Base-by-base conservation (phyloP, 1,284 basidiomycete species). In the Stereum hirsutum region DNA sequence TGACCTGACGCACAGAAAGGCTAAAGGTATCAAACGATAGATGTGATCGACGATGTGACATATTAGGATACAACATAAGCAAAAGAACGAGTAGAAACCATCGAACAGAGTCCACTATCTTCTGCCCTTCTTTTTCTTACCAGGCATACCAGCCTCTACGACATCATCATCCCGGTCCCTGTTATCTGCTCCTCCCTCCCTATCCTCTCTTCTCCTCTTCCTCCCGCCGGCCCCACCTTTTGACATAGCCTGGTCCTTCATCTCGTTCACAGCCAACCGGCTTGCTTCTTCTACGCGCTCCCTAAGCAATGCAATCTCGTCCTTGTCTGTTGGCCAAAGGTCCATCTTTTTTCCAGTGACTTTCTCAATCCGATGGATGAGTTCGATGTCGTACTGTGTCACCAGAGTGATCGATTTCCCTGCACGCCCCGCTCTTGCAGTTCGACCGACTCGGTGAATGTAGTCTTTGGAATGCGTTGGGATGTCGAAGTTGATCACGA, bases 381-480 rank as follows among this genome's bases (percentile, higher is more conserved):
- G 75, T 63, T 99, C 96, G 45, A 99, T 93, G 55, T 99, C 95
- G 62, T 99, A 99, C 65, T 99, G 96, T 1, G 95, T 94, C 10
- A 98, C 93, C 19, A 99, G 74, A 10, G 96, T 97, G 53, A 99
- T 89, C 1, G 90, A 86, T 65, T 97, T 97, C 33, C 96, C 96
- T 2, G 90, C 81, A 33, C 96, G 79, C 12, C 96, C 96, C 0
- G 96, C 96, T 60, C 96, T 85, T 2, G 96, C 96, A 25, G 96
- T 99, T 50, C 96, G 81, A 27, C 96, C 96, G 15, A 99, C 96
- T 45, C 96, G 82, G 61, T 99, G 96, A 45, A 99, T 97, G 62
- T 99, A 99, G 63, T 99, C 96, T 69, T 99, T 99, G 23, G 94
- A 98, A 62, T 99, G 91, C 5, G 92, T 91, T 1, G 96, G 96